Evolutionary conservation across 306 rosid species (phyloP).

Genomic region (Glycine latifolia): DNA sequence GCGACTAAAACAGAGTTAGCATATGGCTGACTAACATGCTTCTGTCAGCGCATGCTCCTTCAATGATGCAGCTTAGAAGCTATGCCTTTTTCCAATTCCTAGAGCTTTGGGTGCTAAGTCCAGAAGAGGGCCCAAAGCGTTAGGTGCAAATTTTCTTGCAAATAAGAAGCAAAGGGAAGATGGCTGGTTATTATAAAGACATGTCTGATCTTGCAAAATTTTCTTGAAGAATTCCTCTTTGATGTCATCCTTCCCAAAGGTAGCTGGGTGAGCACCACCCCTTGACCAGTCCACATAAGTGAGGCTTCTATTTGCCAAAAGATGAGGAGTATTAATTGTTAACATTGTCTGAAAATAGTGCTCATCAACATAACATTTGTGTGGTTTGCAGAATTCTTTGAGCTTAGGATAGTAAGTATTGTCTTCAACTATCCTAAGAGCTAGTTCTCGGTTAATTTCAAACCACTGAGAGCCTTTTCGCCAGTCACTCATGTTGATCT

Average conservation of each 20-base stretch:
- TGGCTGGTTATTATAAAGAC: constrained; percentile 90
- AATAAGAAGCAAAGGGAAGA: constrained; percentile 84
- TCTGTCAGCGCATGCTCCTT: constrained; percentile 34
- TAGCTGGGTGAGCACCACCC: constrained; percentile 99
- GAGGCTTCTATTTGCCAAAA: constrained; percentile 86
- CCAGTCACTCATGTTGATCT: constrained; percentile 86
- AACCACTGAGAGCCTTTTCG: constrained; percentile 99
- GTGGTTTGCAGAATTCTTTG: constrained; percentile 77
- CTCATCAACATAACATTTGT: constrained; percentile 92
- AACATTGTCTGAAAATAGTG: constrained; percentile 98
- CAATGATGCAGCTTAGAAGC: constrained; percentile 43
- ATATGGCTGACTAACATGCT: constrained; percentile 48
- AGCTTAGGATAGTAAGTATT: constrained; percentile 73
- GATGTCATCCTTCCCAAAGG: constrained; percentile 85
- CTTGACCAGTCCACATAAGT: constrained; percentile 97
- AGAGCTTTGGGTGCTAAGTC: constrained; percentile 69
- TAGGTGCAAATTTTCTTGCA: constrained; percentile 96
- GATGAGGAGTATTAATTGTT: constrained; percentile 72
- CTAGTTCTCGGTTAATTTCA: constrained; percentile 81
- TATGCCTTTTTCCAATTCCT: constrained; percentile 63
- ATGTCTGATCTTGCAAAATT: constrained; percentile 60
- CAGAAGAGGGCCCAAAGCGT: constrained; percentile 82
- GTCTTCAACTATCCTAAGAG: constrained; percentile 73
- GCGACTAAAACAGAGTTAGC: constrained; percentile 45
- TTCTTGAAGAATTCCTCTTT: constrained; percentile 79